Base-by-base conservation (phyloP, 2,329 filamentous ascomycete genomes). In the Beauveria brongniartii region DNA sequence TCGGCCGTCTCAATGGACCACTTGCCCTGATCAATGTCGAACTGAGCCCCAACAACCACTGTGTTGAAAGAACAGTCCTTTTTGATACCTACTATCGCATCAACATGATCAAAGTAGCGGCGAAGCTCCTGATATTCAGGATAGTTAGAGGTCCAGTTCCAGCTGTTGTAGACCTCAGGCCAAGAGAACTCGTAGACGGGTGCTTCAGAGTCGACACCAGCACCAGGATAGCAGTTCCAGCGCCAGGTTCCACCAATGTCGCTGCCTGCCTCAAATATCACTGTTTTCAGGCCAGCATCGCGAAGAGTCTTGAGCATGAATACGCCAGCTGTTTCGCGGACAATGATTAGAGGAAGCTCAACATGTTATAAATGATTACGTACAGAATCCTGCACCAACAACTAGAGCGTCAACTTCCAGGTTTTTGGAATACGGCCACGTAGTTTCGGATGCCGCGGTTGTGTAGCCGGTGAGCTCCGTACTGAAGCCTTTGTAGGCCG, bases 81-180 rank as follows among this genome's bases (percentile, higher is more conserved):
- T 65, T 75, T 79, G 20, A 82, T 67, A 22, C 77, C 75, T 52
- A 77, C 70, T 2, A 74, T 73, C 61, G 78, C 78, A 62, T 82
- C 81, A 40, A 82, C 77, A 59, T 82, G 78, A n/a, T 81, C 75
- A 67, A 85, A 85, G 68, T 85, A 85, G 12, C 67, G 65, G 20
- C 77, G 73, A 3, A 85, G 72, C 59, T 85, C 78, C 26, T 72
- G 65, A 22, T 74, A 77, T 37, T 69, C 72, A 1, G 80, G 78
- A 56, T 79, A 82, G 62, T 76, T 74, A 53, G 71, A 74, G 0
- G 71, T 72, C 77, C 80, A 85, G 26, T 72, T 80, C 80, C 80
- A 84, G 18, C 76, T 77, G 66, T 79, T 71, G 62, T 69, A 77
- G 3, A 74, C 70, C 59, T 77, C 73, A 7, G 78, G 78, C 64